phyloP scores from a whole-genome alignment of 345 rosid species.

The Crucihimalaya himalaica region DNA sequence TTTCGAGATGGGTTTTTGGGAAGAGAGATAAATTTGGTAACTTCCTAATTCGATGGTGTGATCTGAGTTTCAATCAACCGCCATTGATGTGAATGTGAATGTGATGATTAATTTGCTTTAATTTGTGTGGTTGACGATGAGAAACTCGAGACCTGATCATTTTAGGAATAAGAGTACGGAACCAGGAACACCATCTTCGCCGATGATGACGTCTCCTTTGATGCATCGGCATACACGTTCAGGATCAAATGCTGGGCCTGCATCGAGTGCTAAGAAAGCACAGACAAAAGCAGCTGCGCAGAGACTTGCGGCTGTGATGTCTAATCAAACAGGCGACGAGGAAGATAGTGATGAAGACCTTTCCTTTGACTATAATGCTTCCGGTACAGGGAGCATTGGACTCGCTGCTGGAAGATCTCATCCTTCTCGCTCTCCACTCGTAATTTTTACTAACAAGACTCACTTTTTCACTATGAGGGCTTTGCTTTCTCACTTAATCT shows the following conservation, averaged over 20 bases:
- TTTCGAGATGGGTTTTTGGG: slow-evolving; percentile 1
- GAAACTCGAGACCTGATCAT: slow-evolving; percentile 49
- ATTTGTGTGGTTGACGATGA: slow-evolving; percentile 45
- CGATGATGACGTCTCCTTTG: slow-evolving; percentile 46
- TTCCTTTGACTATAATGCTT: slow-evolving; percentile 40
- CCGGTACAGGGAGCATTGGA: slow-evolving; percentile 53
- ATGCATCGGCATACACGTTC: slow-evolving; percentile 58
- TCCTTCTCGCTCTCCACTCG: slow-evolving; percentile 61
- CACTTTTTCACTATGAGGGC: not conserved
- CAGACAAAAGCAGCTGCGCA: slow-evolving; percentile 94
- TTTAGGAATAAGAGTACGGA: slow-evolving; percentile 51
- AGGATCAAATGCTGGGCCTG: slow-evolving; percentile 51
- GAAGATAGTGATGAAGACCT: slow-evolving; percentile 58
- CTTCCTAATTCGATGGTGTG: not conserved
- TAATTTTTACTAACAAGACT: slow-evolving; percentile 25
- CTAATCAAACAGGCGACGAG: slow-evolving; percentile 51
- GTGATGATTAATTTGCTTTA: not conserved
- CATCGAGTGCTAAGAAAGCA: slow-evolving; percentile 56
- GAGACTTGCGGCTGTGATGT: slow-evolving; percentile 80
- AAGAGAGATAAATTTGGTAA: slow-evolving; percentile 1
- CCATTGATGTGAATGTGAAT: slow-evolving; percentile 6
- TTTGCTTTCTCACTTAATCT: not conserved
- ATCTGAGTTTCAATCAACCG: not conserved
- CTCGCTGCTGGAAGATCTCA: slow-evolving; percentile 57
- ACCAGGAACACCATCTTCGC: slow-evolving; percentile 52